Evolutionary conservation across 1,284 basidiomycete genomes (phyloP), one percentile per base, ranked within the genome.

Genomic region (Apiotrichum mycotoxinovorans): DNA sequence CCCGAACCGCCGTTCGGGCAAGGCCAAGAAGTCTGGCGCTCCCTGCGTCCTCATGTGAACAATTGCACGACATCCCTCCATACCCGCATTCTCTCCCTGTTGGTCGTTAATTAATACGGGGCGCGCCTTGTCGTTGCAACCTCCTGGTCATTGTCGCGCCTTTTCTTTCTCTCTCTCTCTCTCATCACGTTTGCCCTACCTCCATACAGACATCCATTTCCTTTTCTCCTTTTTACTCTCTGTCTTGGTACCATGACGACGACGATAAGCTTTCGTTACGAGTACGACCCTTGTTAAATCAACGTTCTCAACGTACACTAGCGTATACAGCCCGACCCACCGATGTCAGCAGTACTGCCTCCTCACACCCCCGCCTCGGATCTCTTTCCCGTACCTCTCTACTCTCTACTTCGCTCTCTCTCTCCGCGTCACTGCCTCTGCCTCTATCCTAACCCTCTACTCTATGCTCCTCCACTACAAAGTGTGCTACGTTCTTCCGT

Each of bases 21-120:
- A 74, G 56, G 62, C 70, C 23, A 74, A 72, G 61, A 72, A 72
- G 63, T 52, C 57, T 1, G 60, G 56, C 51, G 64, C 60, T n/a
- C n/a, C n/a, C 45, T 76, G 74, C 50, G 56, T 75, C 22, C 56
- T 74, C 58, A 75, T 76, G 74, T 76, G 59, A 62, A 38, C n/a
- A 42, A 15, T 20, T 42, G 10, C 23, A 35, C 30, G 12, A 34
- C 23, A 41, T 30, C 11, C 23, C 38, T 18, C 7, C 27, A n/a
- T n/a, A n/a, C 2, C 11, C 51, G 9, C 49, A 26, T 38, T 22
- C 37, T 20, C 49, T 23, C 26, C 38, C 40, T 41, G 18, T 41
- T 22, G 40, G 22, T 22, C n/a, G 40, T 41, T 41, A 41, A 22
- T 35, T 37, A 49, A 49, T 49, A 20, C n/a, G 40, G 20, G 17